Base-by-base conservation (phyloP, 345 rosid genomes). In the Luvunga scandens region DNA sequence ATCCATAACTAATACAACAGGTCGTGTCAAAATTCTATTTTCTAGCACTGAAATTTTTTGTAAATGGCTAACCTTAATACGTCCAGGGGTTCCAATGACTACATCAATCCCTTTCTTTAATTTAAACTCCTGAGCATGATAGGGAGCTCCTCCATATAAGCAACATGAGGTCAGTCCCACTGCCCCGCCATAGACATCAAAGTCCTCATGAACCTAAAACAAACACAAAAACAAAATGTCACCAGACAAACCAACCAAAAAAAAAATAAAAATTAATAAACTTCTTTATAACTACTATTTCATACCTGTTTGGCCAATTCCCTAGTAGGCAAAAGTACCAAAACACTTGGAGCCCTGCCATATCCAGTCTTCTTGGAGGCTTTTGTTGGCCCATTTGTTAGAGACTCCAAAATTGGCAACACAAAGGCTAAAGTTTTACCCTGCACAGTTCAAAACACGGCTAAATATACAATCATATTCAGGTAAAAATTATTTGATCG, bases 341-440 rank as follows among this genome's bases (percentile, higher is more conserved):
- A 75, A 83, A 94, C 98, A 79, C 94, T 89, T 0, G 99, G 98
- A 19, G 94, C 82, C 85, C 95, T 88, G 24, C 98, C 95, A 78
- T 92, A 82, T 45, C 98, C 98, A 27, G 89, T 93, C 83, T 86
- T 91, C 78, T 89, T 91, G 6, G 84, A 76, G 33, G 81, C 72
- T 69, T 90, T 93, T 2, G 92, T 78, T 18, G 86, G 90, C 12
- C 98, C 98, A 62, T 90, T 94, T 21, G 87, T 86, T 78, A 97
- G 77, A 9, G 98, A 94, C 83, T 97, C 99, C 84, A 97, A 76
- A 77, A 97, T 89, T 19, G 98, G 99, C 86, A 97, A 84, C 85
- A 97, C 98, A 86, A 97, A 97, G 10, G 99, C 99, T 77, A 97
- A 81, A 56, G 98, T 97, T 83, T 94, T 97, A 34, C 99, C 99